Base-by-base conservation (phyloP, 495 filamentous ascomycete genomes). In the Ascobolus immersus region DNA sequence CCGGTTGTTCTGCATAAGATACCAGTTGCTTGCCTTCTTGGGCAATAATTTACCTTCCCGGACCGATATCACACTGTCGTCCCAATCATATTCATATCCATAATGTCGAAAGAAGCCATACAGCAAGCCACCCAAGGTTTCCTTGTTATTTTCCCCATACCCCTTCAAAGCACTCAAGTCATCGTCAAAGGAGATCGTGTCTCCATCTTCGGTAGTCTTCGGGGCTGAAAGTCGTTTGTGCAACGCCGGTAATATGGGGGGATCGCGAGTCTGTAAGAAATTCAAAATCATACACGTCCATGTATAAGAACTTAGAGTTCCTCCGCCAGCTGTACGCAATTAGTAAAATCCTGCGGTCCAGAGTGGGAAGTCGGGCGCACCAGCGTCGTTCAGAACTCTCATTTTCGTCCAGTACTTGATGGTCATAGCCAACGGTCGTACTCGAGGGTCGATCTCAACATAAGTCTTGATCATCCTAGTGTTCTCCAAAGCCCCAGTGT, bases 241-340 rank as follows among this genome's bases (percentile, higher is more conserved):
- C 7, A 96, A 64, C 17, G 77, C 71, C 5, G 86, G 86, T 14
- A 96, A 55, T 27, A 96, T 64, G 0, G 82, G 82, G 27, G 84
- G 80, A 38, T 79, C 61, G 44, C 86, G 68, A 20, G 77, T 74
- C 53, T 96, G 86, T 21, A 96, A 62, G 50, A 94, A 96, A 39
- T 81, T 86, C 44, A 96, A 73, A 41, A 94, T 91, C 66, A 94
- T 69, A 57, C 86, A 94, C 50, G 92, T 93, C 86, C 86, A 96
- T n/a, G 86, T 91, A 47, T 96, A 96, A 7, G 89, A 94, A 52
- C 86, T 93, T 17, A 96, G 58, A 5, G 86, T 96, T 27, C 80
- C 89, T 36, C 89, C 86, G 44, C 82, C 69, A 23, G 75, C 84
- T n/a, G 29, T 12, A 22, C 17, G 11, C 22, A 21, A 9, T 23